A percentile compares a stretch with the other conserved stretches of the same genome.
These are phyloP conservation scores for Sphenostylis stenocarpa DNA, from an alignment of 306 rosid species.

Conservation along the genomic window DNA sequence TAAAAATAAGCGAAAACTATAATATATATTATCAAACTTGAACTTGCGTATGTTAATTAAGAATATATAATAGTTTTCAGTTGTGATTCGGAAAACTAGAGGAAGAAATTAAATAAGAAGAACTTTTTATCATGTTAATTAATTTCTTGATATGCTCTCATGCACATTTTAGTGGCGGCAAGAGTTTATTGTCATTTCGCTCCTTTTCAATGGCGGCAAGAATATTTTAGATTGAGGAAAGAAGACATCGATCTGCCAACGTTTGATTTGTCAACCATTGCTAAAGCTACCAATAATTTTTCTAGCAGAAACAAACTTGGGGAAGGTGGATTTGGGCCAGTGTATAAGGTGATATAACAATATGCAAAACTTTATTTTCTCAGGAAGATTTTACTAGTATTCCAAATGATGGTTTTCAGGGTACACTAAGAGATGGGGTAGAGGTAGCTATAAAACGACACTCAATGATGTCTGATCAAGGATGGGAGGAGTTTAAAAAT, in stretches of 20 bases:
- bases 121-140: not conserved
- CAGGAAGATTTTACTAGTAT: not conserved
- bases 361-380: not conserved
- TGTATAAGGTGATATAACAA: not conserved
- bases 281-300: no score
- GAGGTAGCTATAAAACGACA: not conserved
- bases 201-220: not conserved
- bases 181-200: not conserved
- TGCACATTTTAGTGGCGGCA: constrained; percentile 11
- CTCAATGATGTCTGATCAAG: not conserved
- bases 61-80: no score
- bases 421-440: not conserved
- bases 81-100: no score
- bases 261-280: no score
- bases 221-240: constrained; percentile 30
- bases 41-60: no score
- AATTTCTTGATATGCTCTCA: constrained; percentile 11
- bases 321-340: constrained; percentile 8
- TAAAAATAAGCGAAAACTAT: not conserved
- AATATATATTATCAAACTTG: no score
- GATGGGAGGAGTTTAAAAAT: not conserved
- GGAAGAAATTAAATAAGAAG: not conserved
- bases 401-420: not conserved
- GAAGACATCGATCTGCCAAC: no score
- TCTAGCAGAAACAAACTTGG: not conserved